Base-by-base conservation (phyloP, 75 land plant species). In the Cunninghamia lanceolata region DNA sequence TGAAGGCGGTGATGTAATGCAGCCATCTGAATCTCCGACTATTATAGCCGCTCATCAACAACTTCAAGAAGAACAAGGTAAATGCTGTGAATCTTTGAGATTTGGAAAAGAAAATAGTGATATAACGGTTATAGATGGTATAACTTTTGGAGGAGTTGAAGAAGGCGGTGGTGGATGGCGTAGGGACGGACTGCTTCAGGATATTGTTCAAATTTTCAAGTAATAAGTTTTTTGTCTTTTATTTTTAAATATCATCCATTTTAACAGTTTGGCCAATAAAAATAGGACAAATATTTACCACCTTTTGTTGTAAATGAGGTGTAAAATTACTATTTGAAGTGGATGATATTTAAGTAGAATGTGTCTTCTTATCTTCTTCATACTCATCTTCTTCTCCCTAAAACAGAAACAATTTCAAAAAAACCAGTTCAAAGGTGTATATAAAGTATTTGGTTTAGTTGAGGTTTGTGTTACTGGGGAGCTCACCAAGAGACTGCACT, bases 111-210 rank as follows among this genome's bases (percentile, higher is more conserved):
- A 39, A 3, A 1, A 36, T 75, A 4, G 15, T 13, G 35, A 9
- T 13, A 11, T n/a, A n/a, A 34, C 14, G 7, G 34, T 13, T 34
- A 19, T 38, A 35, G 15, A 16, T 75, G 78, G 78, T 75, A 32
- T 35, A 34, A 36, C 34, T 75, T 9, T 70, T 70, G 78, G 78
- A 76, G 79, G 38, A 19, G 79, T 76, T 76, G 79, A 76, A 5
- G 39, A 35, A 9, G 78, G 35, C 0, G 13, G 38, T 35, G 78
- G 78, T 11, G 79, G 79, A 38, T 42, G 79, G 79, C 42, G 79
- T 76, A 35, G 42, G 34, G 79, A 76, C 79, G 92, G 93, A 4
- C 78, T 92, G 80, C 91, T 92, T 35, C 88, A 92, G 66, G 93
- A 92, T 85, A 70, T 92, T 70, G 91, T 92, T 82, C 91, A 91